Evolutionary conservation across 2,329 filamentous ascomycete species (phyloP).

Genomic region (Dactylonectria estremocensis): DNA sequence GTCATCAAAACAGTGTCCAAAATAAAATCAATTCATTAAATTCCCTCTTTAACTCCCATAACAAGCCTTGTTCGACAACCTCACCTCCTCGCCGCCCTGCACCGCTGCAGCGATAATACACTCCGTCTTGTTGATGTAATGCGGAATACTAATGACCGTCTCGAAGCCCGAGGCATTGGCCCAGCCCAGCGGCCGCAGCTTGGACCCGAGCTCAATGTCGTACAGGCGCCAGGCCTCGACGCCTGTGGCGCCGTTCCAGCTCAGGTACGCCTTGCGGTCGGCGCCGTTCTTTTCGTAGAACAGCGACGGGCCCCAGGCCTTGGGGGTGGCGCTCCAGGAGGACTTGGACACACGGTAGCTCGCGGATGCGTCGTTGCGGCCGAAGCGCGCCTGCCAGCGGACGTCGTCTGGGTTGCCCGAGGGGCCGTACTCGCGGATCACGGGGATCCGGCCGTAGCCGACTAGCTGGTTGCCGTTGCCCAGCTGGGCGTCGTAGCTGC

Average conservation of each 20-base stretch:
- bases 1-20: too few relatives aligned
- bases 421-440: slow-evolving; percentile 46
- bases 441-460: slow-evolving; percentile 42
- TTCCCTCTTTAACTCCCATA: not conserved
- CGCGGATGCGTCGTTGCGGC: slow-evolving; percentile 35
- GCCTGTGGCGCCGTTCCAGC: slow-evolving; percentile 49
- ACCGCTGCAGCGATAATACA: slow-evolving; percentile 44
- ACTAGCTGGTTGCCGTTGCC: slow-evolving; percentile 45
- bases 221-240: slow-evolving; percentile 46
- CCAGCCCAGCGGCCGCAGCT: slow-evolving; percentile 18
- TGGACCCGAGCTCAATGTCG: slow-evolving; percentile 2
- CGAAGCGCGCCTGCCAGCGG: slow-evolving; percentile 46
- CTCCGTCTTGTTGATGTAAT: slow-evolving; percentile 28
- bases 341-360: slow-evolving; percentile 47
- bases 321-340: slow-evolving; percentile 43
- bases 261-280: slow-evolving; percentile 34
- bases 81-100: slow-evolving; percentile 36
- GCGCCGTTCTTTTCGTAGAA: slow-evolving; percentile 31
- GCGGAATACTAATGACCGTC: slow-evolving; percentile 42
- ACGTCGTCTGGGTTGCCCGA: slow-evolving; percentile 36
- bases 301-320: slow-evolving; percentile 34
- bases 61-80: slow-evolving; percentile 42
- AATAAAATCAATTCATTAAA: not conserved
- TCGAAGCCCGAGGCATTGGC: slow-evolving; percentile 37
- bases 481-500: slow-evolving; percentile 37